Evolutionary conservation across 1,284 basidiomycete species (phyloP).

Genomic region (Trichosporon sp.): DNA sequence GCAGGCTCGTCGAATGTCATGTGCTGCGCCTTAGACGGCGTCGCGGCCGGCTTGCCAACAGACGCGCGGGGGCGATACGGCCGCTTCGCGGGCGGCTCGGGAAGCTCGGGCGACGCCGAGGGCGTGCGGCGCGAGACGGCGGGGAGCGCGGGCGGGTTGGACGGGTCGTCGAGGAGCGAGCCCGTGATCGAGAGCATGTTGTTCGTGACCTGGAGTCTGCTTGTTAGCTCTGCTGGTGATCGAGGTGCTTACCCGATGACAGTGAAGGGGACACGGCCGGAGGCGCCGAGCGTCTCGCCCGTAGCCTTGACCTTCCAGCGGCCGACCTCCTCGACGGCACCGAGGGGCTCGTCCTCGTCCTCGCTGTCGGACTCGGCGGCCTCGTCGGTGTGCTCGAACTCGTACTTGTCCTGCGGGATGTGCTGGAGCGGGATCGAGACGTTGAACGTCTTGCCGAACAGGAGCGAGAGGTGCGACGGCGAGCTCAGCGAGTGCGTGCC

Average conservation of each 20-base stretch:
- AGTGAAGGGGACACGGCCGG: constrained; percentile 70
- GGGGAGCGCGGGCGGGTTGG: constrained; percentile 60
- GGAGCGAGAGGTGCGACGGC: constrained; percentile 87
- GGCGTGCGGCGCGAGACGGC: constrained; percentile 31
- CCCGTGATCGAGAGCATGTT: constrained; percentile 91
- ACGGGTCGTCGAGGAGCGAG: constrained; percentile 80
- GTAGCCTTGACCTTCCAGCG: constrained; percentile 76
- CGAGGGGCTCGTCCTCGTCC: constrained; percentile 31
- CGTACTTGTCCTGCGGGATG: constrained; percentile 74
- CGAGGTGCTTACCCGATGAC: constrained; percentile 70
- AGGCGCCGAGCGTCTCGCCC: constrained; percentile 66
- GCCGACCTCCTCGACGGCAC: constrained; percentile 53
- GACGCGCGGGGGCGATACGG: constrained; percentile 43
- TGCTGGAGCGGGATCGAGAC: constrained; percentile 92
- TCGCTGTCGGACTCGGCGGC: constrained; percentile 33
- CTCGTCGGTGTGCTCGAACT: constrained; percentile 67
- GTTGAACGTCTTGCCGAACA: constrained; percentile 93
- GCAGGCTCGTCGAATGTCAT: constrained; percentile 24
- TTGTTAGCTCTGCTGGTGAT: neutral
- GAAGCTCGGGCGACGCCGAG: constrained; percentile 58
- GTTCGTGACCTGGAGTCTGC: constrained; percentile 83
- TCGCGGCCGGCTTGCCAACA: constrained; percentile 54
- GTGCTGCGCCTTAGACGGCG: constrained; percentile 34
- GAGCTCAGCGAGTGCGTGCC: constrained; percentile 86
- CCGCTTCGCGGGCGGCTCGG: constrained; percentile 47